A percentile compares a stretch with the other conserved stretches of the same genome.
phyloP scores from a whole-genome alignment of 495 filamentous ascomycete genomes.

The Apiosordaria backusii region DNA sequence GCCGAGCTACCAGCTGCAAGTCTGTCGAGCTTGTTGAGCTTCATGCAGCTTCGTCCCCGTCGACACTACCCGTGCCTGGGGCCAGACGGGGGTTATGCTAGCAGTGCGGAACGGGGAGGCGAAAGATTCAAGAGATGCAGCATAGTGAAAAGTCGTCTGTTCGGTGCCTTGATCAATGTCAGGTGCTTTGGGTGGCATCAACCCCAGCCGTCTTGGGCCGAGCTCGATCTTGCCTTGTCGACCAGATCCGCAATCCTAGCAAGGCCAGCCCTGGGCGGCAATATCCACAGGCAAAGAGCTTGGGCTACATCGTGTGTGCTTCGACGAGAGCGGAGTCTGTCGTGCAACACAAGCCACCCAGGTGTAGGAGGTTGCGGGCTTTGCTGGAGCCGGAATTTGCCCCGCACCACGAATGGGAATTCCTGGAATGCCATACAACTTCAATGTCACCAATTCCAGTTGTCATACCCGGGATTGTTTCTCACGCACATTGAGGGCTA shows the following conservation, averaged over 20 bases:
- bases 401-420: background rate
- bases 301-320: background rate
- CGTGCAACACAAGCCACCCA: background rate
- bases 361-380: background rate
- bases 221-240: background rate
- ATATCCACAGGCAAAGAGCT: background rate
- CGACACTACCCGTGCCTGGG: background rate
- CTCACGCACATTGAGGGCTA: background rate
- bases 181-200: background rate
- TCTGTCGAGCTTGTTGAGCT: conserved; percentile 11
- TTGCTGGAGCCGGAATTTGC: background rate
- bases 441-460: background rate
- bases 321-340: background rate
- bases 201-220: background rate
- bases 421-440: background rate
- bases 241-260: background rate
- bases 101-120: background rate
- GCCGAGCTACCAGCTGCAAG: background rate
- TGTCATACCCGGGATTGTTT: background rate
- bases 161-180: background rate
- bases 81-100: background rate
- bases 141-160: background rate
- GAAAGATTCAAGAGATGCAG: background rate
- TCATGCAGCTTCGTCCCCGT: conserved; percentile 9
- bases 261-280: background rate